Percentiles rank a stretch among this genome's conserved stretches.
Evolutionary conservation across 257 asterid species (phyloP).

Genomic region (Solanum megistacrolobum): DNA sequence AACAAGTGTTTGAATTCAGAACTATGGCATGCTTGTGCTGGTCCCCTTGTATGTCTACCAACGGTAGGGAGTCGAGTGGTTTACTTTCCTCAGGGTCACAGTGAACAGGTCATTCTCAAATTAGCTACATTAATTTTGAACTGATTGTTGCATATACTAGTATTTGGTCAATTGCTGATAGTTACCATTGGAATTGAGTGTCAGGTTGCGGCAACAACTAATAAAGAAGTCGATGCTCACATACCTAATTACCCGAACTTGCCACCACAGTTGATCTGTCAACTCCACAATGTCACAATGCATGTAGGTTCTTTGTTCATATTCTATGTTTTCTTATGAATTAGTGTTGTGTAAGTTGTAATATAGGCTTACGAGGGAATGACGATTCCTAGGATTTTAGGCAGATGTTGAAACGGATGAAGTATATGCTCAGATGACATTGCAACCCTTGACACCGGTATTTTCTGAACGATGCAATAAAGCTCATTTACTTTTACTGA

Average conservation of each 20-base stretch:
- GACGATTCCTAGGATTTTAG: slow-evolving; percentile 38
- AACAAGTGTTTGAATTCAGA: slow-evolving; percentile 92
- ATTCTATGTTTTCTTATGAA: background rate
- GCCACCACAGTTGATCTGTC: slow-evolving; percentile 89
- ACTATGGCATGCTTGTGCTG: slow-evolving; percentile 99
- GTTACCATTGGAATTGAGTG: slow-evolving; percentile 12
- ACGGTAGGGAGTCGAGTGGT: slow-evolving; percentile 80
- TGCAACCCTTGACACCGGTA: slow-evolving; percentile 92
- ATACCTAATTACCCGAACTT: slow-evolving; percentile 92
- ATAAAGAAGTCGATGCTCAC: slow-evolving; percentile 87
- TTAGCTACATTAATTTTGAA: background rate
- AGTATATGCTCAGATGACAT: slow-evolving; percentile 95
- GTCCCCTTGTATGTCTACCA: slow-evolving; percentile 90
- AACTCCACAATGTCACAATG: slow-evolving; percentile 96
- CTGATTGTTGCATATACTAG: background rate
- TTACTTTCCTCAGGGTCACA: slow-evolving; percentile 98
- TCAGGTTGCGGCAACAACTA: slow-evolving; percentile 92
- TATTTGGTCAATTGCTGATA: slow-evolving; percentile 1
- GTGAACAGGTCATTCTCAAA: slow-evolving; percentile 68
- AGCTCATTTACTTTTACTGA: background rate
- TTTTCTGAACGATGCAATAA: background rate
- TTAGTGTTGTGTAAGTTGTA: slow-evolving; percentile 1
- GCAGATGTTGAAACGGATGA: slow-evolving; percentile 98
- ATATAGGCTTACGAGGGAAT: background rate
- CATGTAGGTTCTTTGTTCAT: slow-evolving; percentile 53